Evolutionary conservation across 208 protist species (phyloP).

Genomic region (Herpetomonas muscarum): DNA sequence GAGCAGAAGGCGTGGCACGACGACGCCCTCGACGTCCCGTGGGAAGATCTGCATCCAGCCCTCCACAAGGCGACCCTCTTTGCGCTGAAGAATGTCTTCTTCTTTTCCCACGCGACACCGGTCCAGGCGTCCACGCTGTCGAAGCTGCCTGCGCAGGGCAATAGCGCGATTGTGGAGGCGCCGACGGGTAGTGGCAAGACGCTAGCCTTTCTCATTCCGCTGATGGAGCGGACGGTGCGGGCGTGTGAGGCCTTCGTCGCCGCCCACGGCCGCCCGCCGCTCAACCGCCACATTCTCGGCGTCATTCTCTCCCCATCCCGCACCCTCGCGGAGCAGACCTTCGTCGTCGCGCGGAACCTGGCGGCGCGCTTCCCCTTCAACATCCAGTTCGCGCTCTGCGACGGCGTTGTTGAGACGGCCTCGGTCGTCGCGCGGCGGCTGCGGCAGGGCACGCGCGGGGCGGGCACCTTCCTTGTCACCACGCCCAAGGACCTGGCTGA

Average conservation of each 20-base stretch:
- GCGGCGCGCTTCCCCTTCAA: conserved; percentile 62
- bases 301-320: conserved; percentile 82
- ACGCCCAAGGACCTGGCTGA: conserved; percentile 69
- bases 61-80: conserved; percentile 76
- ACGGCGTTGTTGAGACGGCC: conserved; percentile 51
- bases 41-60: conserved; percentile 65
- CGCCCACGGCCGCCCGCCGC: conserved; percentile 41
- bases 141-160: conserved; percentile 32
- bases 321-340: conserved; percentile 83
- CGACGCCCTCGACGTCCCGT: conserved; percentile 69
- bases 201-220: conserved; percentile 90
- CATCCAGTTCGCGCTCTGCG: conserved; percentile 77
- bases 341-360: conserved; percentile 69
- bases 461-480: conserved; percentile 71
- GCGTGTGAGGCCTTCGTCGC: conserved; percentile 47
- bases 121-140: conserved; percentile 76
- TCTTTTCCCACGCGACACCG: conserved; percentile 89
- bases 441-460: conserved; percentile 43
- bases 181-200: conserved; percentile 98
- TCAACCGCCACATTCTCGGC: conserved; percentile 61
- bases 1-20: conserved; percentile 82
- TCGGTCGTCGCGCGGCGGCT: conserved; percentile 37
- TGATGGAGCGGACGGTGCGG: conserved; percentile 78
- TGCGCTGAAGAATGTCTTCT: conserved; percentile 84
- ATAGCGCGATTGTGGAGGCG: conserved; percentile 90